Evolutionary conservation across 1,139 yeast species (phyloP), one percentile per base, ranked within the genome.

Genomic region (Suhomyces choctaworum): DNA sequence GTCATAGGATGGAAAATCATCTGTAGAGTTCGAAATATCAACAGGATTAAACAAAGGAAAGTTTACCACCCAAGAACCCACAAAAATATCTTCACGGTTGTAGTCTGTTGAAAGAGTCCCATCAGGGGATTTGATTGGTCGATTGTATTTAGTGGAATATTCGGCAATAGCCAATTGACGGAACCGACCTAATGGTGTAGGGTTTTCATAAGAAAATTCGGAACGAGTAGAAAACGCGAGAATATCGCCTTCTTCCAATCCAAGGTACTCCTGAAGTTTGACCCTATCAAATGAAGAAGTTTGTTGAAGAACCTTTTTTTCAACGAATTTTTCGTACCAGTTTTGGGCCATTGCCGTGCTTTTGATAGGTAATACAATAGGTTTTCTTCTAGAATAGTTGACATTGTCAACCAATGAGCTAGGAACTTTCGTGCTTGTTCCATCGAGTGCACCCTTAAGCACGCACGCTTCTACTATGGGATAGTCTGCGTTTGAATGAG

Each of bases 121-220:
- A 4, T 40, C 36, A 3, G 41, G 30, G 16, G 54, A 51, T 3
- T 52, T 46, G 4, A 60, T 48, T n/a, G 63, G 60, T 19, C 82
- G 62, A 45, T 69, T 67, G 80, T 82, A 78, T 28, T 60, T 57
- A 1, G 50, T 45, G 1, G 87, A 85, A 46, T 61, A 73, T 22
- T 64, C 66, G 28, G 72, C 69, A 22, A 82, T 79, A 0, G 87
- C 78, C 33, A 87, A 52, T 53, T 88, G 96, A 40, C 98, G 73
- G 45, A 87, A 75, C 42, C 83, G 73, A 0, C 99, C 99, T 35
- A 92, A 62, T 0, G 98, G 97, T 0, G 98, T 92, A 14, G 98
- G 97, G 52, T 89, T 92, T 52, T 94, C 98, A 54, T 87, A 90
- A 0, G 85, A 64, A 19, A 77, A 48, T 5, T 60, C 54, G 1